Evolutionary conservation across 169 alveolate species (phyloP), one percentile per base, ranked within the genome.

Genomic region (Sarcocystis neurona): DNA sequence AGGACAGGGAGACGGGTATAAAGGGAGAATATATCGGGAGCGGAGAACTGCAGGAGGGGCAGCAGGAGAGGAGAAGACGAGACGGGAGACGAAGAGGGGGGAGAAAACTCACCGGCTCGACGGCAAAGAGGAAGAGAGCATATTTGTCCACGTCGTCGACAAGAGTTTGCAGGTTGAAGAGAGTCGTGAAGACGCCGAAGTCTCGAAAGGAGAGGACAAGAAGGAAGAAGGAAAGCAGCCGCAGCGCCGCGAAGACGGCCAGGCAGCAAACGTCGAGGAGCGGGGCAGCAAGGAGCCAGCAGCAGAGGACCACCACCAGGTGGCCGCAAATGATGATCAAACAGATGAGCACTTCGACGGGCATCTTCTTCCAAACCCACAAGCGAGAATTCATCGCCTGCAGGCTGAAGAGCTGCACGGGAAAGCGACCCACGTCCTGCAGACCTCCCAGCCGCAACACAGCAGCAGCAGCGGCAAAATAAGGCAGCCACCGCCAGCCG

Each of bases 71-170:
- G n/a, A n/a, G n/a, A n/a, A n/a, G n/a, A n/a, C n/a, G n/a, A n/a
- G n/a, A n/a, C n/a, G n/a, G n/a, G n/a, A n/a, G n/a, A n/a, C n/a
- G n/a, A n/a, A n/a, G n/a, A n/a, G n/a, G n/a, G n/a, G n/a, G n/a
- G n/a, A n/a, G n/a, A n/a, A n/a, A n/a, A n/a, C n/a, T n/a, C 30
- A 87, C 91, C 46, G 91, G 91, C 34, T 44, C 78, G 60, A 77
- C 27, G 30, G 84, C 68, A 20, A 87, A 87, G 34, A 87, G 23
- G 86, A 72, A 79, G 70, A 79, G 44, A 34, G 60, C 60, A 53
- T 78, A 77, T 34, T 30, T 46, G 44, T 88, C 91, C 4, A 87
- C 15, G 47, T 39, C 63, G 30, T 56, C 53, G 30, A 79, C 72
- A 15, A 6, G 0, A 56, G 10, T 80, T 37, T 60, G 68, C 70